Evolutionary conservation across 2,329 filamentous ascomycete genomes (phyloP), one percentile per base, ranked within the genome.

Genomic region (Paracamarosporium sp.): DNA sequence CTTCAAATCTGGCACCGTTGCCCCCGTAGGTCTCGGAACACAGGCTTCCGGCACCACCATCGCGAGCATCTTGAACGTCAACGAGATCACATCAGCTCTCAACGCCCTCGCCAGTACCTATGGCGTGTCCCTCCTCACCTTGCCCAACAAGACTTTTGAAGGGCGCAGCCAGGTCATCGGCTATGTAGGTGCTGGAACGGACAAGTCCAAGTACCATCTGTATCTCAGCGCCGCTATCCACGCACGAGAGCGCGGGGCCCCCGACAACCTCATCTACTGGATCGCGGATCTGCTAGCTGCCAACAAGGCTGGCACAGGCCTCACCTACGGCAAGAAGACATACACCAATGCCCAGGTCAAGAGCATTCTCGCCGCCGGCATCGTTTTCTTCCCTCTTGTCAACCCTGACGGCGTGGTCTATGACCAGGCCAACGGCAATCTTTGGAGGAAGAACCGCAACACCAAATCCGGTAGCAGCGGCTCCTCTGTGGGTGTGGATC

Each of bases 261-360:
- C 85, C 0, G 85, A 88, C 65, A 78, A 83, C 57, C 75, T 87
- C 13, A 71, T 87, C 41, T 86, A 86, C 76, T 86, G 85, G 73
- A 76, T 86, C 28, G 76, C 83, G 0, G 85, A 88, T 65, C 76
- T 88, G 4, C 78, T 88, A 3, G 79, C 80, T 45, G 85, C 85
- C 17, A 78, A 82, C 61, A 79, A 81, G 64, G 73, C 79, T 31
- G 77, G 79, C 22, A 78, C 74, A 3, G 85, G 84, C 6, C 67
- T 88, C 9, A 77, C 72, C 2, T 88, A 85, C 62, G 85, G 84
- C 44, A 75, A 73, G 53, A 80, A 82, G 61, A 77, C 75, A 0
- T 88, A 85, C 72, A 82, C 82, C 38, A 77, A 80, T 52, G 77
- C 76, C 4, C 77, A 88, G 45, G 84, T 88, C 48, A 77, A 78